phyloP scores from a whole-genome alignment of 192 early-diverging fungal species.

The Geranomyces variabilis region DNA sequence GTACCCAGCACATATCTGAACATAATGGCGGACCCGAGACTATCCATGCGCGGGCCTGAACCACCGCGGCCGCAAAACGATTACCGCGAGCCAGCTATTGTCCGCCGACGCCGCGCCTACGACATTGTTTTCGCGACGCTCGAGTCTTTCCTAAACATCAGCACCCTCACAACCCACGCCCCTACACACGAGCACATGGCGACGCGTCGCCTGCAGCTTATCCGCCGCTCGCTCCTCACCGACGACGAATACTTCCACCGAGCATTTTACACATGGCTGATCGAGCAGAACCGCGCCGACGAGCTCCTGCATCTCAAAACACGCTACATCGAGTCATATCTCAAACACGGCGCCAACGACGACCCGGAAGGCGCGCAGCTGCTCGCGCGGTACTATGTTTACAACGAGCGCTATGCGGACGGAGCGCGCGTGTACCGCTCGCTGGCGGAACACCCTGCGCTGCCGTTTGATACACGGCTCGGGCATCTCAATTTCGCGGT shows the following conservation, averaged over 20 bases:
- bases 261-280: conserved; percentile 67
- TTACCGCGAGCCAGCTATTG: background rate
- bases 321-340: conserved; percentile 44
- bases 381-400: conserved; percentile 71
- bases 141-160: background rate
- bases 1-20: background rate
- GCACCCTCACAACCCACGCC: background rate
- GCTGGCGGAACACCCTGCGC: background rate
- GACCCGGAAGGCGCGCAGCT: conserved; percentile 8
- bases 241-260: conserved; percentile 69
- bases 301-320: conserved; percentile 48
- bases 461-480: background rate
- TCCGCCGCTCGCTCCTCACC: conserved; percentile 47
- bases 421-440: conserved; percentile 57
- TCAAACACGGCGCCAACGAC: conserved; percentile 9
- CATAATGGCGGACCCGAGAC: background rate
- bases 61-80: background rate
- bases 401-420: conserved; percentile 54
- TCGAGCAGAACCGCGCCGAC: conserved; percentile 48
- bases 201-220: conserved; percentile 7
- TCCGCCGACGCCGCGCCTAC: conserved; percentile 15
- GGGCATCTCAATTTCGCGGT: conserved; percentile 16
- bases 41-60: background rate
- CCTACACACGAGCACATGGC: background rate
- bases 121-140: conserved; percentile 21